phyloP scores from a whole-genome alignment of 257 asterid genomes.

The Gardenia jasminoides region DNA sequence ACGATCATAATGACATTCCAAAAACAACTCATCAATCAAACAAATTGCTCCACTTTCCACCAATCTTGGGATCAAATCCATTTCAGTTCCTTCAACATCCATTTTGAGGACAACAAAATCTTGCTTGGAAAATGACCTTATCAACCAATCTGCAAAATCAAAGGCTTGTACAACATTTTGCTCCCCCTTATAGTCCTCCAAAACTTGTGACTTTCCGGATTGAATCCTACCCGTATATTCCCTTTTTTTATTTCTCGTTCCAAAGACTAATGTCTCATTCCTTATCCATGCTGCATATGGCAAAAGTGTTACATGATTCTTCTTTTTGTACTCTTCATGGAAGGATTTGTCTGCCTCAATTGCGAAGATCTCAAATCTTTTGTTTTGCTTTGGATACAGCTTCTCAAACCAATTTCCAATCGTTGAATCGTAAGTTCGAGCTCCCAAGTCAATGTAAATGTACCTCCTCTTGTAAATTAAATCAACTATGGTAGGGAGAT shows the following conservation, averaged over 20 bases:
- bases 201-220: neutral
- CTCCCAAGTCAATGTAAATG: constrained; percentile 23
- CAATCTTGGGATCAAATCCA: constrained; percentile 24
- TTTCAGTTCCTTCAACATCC: constrained; percentile 28
- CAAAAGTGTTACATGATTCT: constrained; percentile 22
- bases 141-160: constrained; percentile 28
- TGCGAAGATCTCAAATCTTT: constrained; percentile 19
- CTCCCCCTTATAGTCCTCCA: neutral
- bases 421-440: constrained; percentile 13
- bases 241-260: constrained; percentile 13
- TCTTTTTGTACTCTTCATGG: constrained; percentile 14
- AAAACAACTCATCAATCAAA: constrained; percentile 22
- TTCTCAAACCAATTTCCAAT: constrained; percentile 24
- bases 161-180: constrained; percentile 18
- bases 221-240: constrained; percentile 20
- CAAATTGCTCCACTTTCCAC: constrained; percentile 21
- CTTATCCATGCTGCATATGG: constrained; percentile 24
- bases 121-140: constrained; percentile 7
- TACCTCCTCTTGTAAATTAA: constrained; percentile 21
- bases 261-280: constrained; percentile 17
- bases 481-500: constrained; percentile 17
- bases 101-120: constrained; percentile 26
- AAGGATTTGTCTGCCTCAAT: constrained; percentile 25
- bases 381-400: constrained; percentile 24
- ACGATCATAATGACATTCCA: constrained; percentile 23